phyloP scores from a whole-genome alignment of 73 alveolate species.

The Breviolum minutum region DNA sequence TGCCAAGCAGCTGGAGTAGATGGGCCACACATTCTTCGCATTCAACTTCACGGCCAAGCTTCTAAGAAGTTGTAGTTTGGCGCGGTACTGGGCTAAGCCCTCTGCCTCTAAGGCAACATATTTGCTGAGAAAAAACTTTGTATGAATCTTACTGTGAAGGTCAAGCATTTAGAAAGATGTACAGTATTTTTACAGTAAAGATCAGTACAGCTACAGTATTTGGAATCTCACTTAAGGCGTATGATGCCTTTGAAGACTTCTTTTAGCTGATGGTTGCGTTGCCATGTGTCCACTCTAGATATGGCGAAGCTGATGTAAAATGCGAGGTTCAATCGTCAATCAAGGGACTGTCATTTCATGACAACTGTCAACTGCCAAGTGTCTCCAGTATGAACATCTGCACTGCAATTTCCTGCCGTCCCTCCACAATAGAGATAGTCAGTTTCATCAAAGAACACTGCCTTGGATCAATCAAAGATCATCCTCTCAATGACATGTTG shows the following conservation, averaged over 20 bases:
- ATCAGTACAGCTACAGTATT: no score
- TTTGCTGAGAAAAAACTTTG: background rate
- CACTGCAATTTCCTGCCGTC: constrained; percentile 54
- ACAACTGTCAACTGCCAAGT: background rate
- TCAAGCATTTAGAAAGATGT: no score
- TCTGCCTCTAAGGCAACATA: background rate
- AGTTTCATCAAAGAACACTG: constrained; percentile 58
- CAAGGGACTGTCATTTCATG: background rate
- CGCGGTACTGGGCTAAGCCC: constrained; percentile 52
- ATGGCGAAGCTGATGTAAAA: background rate
- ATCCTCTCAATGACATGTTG: background rate
- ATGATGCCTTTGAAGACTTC: no score
- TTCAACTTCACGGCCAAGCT: constrained; percentile 25
- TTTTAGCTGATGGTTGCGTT: no score
- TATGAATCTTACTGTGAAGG: no score
- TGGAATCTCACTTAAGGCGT: background rate
- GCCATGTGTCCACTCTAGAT: no score
- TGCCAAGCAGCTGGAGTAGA: constrained; percentile 50
- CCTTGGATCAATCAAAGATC: background rate
- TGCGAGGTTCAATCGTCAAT: background rate
- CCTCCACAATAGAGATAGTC: constrained; percentile 60
- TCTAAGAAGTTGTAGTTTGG: constrained; percentile 24
- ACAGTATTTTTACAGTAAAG: no score
- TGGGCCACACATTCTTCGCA: constrained; percentile 41
- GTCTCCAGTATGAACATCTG: constrained; percentile 44